Conservation (phyloP, 768 basidiomycete genomes). For the Jaapia argillacea region DNA sequence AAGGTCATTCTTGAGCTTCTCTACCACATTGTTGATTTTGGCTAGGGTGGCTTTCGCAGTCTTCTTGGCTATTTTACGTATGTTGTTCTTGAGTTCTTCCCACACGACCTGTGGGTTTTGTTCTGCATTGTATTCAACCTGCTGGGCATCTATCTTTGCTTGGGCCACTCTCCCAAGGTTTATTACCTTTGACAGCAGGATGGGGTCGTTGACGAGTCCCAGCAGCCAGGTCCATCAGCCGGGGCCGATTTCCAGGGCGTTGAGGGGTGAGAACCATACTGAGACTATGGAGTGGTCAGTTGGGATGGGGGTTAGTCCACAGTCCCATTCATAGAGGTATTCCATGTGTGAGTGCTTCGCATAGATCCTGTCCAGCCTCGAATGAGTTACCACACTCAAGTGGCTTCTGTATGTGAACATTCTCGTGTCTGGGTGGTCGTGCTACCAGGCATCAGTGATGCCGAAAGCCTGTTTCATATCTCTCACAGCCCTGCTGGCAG, state of each 20-base stretch:
- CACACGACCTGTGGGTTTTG: not conserved
- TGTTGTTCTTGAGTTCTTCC: not conserved
- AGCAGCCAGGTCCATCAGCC: constrained; percentile 4
- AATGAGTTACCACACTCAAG: not conserved
- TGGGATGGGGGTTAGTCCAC: not conserved
- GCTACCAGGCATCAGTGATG: constrained; percentile 2
- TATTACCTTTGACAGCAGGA: not conserved
- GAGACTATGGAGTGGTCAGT: constrained; percentile 6
- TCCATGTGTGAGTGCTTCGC: not conserved
- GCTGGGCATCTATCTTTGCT: not conserved
- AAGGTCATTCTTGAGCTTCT: not conserved
- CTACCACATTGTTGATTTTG: not conserved
- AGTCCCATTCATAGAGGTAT: not conserved
- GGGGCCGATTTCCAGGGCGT: constrained; percentile 3
- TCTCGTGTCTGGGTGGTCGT: not conserved
- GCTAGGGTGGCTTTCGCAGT: not conserved
- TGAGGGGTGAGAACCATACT: not conserved
- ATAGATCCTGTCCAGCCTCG: constrained; percentile 5
- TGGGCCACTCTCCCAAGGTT: not conserved
- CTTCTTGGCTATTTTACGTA: not conserved
- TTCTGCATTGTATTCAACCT: not conserved
- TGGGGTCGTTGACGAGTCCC: not conserved
- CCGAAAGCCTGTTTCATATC: not conserved
- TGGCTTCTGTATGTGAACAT: not conserved
- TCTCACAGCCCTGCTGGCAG: not conserved